Evolutionary conservation across 768 basidiomycete genomes (phyloP).

Genomic region (Phaffia australis): DNA sequence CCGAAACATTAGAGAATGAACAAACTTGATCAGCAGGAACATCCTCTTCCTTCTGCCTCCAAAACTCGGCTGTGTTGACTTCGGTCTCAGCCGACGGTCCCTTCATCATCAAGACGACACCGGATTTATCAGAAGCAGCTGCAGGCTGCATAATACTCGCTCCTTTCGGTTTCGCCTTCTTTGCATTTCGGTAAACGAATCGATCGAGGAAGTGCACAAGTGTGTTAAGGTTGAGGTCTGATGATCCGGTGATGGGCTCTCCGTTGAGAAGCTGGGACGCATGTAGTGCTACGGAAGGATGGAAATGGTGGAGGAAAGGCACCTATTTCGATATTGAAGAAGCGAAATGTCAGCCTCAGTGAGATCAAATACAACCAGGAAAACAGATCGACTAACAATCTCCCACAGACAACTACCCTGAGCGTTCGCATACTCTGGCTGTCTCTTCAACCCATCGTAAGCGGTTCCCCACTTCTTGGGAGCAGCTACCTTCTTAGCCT

Average conservation of each 20-base stretch:
- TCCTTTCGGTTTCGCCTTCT: constrained; percentile 61
- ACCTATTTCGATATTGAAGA: constrained; percentile 42
- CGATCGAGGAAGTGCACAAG: constrained; percentile 91
- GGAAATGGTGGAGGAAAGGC: constrained; percentile 73
- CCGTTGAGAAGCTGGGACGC: constrained; percentile 64
- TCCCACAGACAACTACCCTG: constrained; percentile 77
- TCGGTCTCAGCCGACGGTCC: constrained; percentile 46
- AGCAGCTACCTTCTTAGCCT: constrained; percentile 4
- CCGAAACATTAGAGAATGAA: constrained; percentile 21
- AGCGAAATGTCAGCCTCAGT: background rate
- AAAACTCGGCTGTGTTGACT: constrained; percentile 67
- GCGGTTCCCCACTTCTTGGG: constrained; percentile 26
- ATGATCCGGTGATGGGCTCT: constrained; percentile 63
- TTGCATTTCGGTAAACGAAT: constrained; percentile 94
- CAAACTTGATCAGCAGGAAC: constrained; percentile 77
- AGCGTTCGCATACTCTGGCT: constrained; percentile 76
- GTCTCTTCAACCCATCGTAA: constrained; percentile 83
- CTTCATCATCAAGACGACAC: constrained; percentile 49
- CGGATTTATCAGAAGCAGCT: constrained; percentile 51
- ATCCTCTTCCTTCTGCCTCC: constrained; percentile 56
- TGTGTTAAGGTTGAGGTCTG: constrained; percentile 85
- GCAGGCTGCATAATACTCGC: constrained; percentile 92
- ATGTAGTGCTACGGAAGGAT: constrained; percentile 79
- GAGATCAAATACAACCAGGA: background rate
- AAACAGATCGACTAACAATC: constrained; percentile 48